Conservation (phyloP, 331 rosid genomes). For the Quercus tomentella region DNA sequence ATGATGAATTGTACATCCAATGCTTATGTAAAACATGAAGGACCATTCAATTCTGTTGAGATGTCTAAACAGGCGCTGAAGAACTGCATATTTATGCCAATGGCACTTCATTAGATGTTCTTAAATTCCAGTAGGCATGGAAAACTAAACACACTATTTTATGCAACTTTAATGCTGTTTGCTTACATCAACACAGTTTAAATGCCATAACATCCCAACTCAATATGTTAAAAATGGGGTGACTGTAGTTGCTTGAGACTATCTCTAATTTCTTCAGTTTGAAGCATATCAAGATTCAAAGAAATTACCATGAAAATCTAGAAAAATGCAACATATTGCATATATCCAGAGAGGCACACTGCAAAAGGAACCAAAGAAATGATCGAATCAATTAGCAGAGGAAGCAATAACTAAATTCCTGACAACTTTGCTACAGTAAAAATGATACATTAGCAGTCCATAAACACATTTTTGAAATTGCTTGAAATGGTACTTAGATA, state of each 20-base stretch:
- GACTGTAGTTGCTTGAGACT: not conserved
- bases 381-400: conserved; percentile 3
- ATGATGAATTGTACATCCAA: not conserved
- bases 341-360: conserved; percentile 88
- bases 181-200: not conserved
- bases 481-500: not conserved
- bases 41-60: not conserved
- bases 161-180: not conserved
- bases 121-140: not conserved
- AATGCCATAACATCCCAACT: not conserved
- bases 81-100: not conserved
- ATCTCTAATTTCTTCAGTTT: not conserved
- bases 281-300: not conserved
- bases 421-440: not conserved
- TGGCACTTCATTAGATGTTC: not conserved
- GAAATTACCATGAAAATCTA: conserved; percentile 77
- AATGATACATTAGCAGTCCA: not conserved
- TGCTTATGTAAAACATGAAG: not conserved
- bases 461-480: not conserved
- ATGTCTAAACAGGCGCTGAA: not conserved
- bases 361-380: conserved; percentile 31
- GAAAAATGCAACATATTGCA: conserved; percentile 71
- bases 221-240: conserved; percentile 10
- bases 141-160: not conserved
- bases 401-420: not conserved